phyloP scores from a whole-genome alignment of 495 filamentous ascomycete species.

The Hyaloscypha variabilis region DNA sequence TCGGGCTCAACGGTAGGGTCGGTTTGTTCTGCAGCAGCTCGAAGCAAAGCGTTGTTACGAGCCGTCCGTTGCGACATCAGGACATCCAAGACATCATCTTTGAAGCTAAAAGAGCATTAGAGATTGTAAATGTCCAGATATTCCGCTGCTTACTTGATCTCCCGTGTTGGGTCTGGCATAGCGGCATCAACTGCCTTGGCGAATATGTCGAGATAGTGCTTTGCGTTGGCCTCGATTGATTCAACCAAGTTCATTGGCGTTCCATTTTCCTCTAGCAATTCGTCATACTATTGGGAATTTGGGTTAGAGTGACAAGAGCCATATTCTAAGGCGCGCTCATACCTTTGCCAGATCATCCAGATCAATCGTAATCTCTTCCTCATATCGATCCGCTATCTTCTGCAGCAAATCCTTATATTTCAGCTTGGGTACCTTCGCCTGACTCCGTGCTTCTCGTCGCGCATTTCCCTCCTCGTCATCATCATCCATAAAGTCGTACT shows the following conservation, averaged over 20 bases:
- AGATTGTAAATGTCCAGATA: constrained; percentile 1
- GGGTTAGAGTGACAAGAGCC: background rate
- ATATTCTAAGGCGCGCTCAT: background rate
- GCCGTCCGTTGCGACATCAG: constrained; percentile 89
- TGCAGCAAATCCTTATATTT: constrained; percentile 95
- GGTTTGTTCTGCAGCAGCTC: constrained; percentile 67
- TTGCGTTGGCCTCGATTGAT: constrained; percentile 87
- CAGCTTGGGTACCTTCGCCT: constrained; percentile 59
- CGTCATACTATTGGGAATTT: constrained; percentile 63
- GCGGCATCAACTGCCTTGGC: constrained; percentile 85
- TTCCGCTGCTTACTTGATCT: constrained; percentile 65
- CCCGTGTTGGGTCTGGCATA: constrained; percentile 77
- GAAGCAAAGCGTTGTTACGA: constrained; percentile 75
- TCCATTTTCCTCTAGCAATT: constrained; percentile 56
- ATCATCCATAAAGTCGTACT: constrained; percentile 92
- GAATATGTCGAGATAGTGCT: constrained; percentile 91
- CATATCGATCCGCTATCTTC: constrained; percentile 77
- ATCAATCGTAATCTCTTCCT: constrained; percentile 78
- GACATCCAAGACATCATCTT: constrained; percentile 95
- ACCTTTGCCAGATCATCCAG: constrained; percentile 83
- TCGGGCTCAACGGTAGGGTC: constrained; percentile 60
- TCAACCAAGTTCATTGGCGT: constrained; percentile 73
- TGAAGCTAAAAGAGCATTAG: constrained; percentile 61
- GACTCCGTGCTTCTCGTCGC: constrained; percentile 43
- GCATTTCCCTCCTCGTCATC: constrained; percentile 56